Base-by-base conservation (phyloP, 208 protist species). In the Angomonas desouzai region DNA sequence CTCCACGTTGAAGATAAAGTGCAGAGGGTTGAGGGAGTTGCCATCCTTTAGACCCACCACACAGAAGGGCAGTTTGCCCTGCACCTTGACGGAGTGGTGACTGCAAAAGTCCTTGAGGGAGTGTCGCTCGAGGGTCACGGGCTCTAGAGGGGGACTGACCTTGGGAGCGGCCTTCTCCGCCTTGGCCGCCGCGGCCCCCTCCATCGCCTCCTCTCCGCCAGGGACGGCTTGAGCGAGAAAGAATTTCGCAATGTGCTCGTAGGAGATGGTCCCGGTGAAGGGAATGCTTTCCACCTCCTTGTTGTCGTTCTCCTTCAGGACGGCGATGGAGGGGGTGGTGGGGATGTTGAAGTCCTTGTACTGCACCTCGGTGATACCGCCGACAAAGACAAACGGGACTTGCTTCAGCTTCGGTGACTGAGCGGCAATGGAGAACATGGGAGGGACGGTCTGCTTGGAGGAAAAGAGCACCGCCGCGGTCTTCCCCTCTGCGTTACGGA, bases 351-450 rank as follows among this genome's bases (percentile, higher is more conserved):
- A 81, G 7, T 56, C 56, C n/a, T 58, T 69, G 7, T 81, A 47
- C 0, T 69, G 68, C 11, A 68, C 59, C 3, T 48, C 55, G 0
- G 51, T 63, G 32, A 71, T 68, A 3, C 38, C 62, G 1, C 81
- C 74, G 38, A 79, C 67, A 74, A 96, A 93, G 25, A 78, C 76
- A 57, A 95, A 89, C 18, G 83, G 78, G 53, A 95, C 62, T 30
- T 79, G 48, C 30, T 43, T 34, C n/a, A 97, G 75, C 55, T 78
- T 69, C 33, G 77, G 74, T 11, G 92, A 95, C 18, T 79, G 51
- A 3, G 85, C 70, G 38, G 95, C 63, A 7, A 97, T 82, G 48
- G 86, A 85, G 23, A 91, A 79, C 57, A 95, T 79, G 1, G 92
- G 79, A 23, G 92, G 87, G 32, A 92, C 74, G 64, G 83, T 86